Conservation (phyloP, 768 basidiomycete genomes). For the Boletus rufocinnamomeus region DNA sequence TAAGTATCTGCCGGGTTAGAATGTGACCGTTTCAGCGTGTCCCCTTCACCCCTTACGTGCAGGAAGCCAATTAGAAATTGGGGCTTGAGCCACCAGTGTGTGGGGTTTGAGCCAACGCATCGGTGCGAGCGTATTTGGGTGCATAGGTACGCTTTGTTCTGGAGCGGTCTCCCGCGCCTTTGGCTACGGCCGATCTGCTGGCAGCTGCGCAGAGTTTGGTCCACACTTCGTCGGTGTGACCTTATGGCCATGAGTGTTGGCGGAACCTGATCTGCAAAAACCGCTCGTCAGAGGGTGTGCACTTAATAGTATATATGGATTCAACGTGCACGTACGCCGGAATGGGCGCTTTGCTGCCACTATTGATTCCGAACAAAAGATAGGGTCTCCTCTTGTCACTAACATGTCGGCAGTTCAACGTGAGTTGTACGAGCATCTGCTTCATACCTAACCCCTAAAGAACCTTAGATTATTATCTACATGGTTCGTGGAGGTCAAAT, state of each 20-base stretch:
- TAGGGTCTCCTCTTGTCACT: background rate
- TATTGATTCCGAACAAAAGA: slow-evolving; percentile 15
- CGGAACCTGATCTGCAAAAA: slow-evolving; percentile 17
- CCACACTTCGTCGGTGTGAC: background rate
- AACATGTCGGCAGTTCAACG: background rate
- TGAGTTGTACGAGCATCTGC: slow-evolving; percentile 2
- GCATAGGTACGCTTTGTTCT: slow-evolving; percentile 1
- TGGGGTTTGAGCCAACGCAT: background rate
- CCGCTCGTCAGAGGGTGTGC: background rate
- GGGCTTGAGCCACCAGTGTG: background rate
- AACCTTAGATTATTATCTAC: background rate
- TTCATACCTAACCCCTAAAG: slow-evolving; percentile 2
- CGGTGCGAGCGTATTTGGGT: background rate
- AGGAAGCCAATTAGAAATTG: background rate
- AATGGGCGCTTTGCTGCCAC: slow-evolving; percentile 6
- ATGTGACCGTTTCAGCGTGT: background rate
- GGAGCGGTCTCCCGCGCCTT: slow-evolving; percentile 15
- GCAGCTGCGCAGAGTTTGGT: background rate
- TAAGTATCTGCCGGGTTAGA: background rate
- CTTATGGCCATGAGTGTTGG: background rate
- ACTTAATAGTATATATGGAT: slow-evolving; percentile 7
- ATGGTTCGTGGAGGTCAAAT: background rate
- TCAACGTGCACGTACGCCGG: slow-evolving; percentile 2
- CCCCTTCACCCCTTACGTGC: background rate
- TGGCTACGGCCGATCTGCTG: background rate